These are phyloP conservation scores for Sporothrix mexicana DNA, from an alignment of 2,329 filamentous ascomycete genomes.

Conservation along the genomic window DNA sequence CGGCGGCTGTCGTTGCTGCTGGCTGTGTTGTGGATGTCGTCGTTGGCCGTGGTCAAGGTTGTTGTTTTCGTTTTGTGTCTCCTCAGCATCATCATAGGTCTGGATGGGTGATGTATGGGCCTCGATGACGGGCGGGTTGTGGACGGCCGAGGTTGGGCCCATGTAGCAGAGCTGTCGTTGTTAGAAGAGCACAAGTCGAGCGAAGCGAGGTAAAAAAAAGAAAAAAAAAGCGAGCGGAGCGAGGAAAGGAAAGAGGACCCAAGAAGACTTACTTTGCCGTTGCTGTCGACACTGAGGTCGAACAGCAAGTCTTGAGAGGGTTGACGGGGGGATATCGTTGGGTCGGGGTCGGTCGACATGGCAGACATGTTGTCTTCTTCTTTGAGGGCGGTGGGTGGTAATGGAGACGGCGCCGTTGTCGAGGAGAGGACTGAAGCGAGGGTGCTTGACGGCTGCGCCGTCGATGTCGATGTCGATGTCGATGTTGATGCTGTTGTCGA, in stretches of 20 bases:
- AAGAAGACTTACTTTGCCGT: slow-evolving; percentile 36
- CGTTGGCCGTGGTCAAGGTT: not conserved
- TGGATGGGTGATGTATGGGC: slow-evolving; percentile 32
- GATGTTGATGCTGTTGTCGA: too few species aligned
- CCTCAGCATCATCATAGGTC: slow-evolving; percentile 33
- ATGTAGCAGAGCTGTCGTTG: slow-evolving; percentile 40
- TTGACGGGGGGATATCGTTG: slow-evolving; percentile 2
- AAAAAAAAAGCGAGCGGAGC: not conserved
- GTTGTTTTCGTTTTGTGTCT: not conserved
- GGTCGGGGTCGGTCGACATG: not conserved
- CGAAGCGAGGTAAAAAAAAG: not conserved
- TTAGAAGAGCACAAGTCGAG: not conserved
- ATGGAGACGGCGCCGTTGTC: too few species aligned
- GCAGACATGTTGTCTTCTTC: not conserved
- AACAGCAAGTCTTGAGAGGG: slow-evolving; percentile 36
- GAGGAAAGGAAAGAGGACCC: too few species aligned
- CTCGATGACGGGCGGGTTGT: slow-evolving; percentile 38
- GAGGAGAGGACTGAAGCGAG: too few species aligned
- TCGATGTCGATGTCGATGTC: too few species aligned
- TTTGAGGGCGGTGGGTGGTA: not conserved
- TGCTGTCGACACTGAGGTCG: slow-evolving; percentile 40
- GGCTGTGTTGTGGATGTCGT: too few species aligned
- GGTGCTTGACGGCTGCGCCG: too few species aligned
- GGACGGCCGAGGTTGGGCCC: slow-evolving; percentile 42
- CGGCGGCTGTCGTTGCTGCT: too few species aligned